A percentile compares a stretch with the other conserved stretches of the same genome.
Conservation (phyloP, 2,329 filamentous ascomycete species). For the Cucurbitaria berberidis region DNA sequence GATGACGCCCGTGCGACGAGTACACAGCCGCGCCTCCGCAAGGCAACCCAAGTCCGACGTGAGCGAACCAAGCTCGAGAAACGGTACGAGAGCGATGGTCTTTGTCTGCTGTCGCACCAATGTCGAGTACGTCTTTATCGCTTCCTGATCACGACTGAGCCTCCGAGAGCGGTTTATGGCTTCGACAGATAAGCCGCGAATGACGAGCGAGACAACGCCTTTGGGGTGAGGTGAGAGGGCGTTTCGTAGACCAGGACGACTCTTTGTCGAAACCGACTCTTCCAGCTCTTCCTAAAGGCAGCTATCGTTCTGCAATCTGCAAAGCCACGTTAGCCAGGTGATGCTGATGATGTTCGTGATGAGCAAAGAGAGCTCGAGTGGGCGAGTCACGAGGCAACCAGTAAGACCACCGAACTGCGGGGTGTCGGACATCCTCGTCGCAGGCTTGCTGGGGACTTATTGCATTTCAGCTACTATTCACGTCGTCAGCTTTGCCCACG, state of each 20-base stretch:
- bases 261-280: not conserved
- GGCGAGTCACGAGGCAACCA: slow-evolving; percentile 11
- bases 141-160: slow-evolving; percentile 5
- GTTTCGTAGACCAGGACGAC: slow-evolving; percentile 2
- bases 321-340: slow-evolving; percentile 5
- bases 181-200: slow-evolving; percentile 17
- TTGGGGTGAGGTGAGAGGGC: slow-evolving; percentile 18
- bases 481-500: slow-evolving; percentile 18
- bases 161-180: slow-evolving; percentile 15
- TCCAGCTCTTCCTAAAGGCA: slow-evolving; percentile 11
- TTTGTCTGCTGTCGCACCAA: slow-evolving; percentile 8
- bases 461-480: slow-evolving; percentile 26
- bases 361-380: slow-evolving; percentile 5
- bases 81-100: slow-evolving; percentile 1
- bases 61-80: slow-evolving; percentile 2
- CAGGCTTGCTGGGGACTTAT: slow-evolving; percentile 10
- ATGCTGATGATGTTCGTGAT: slow-evolving; percentile 5
- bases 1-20: slow-evolving; percentile 32
- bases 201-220: slow-evolving; percentile 15
- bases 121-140: slow-evolving; percentile 7
- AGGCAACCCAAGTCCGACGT: slow-evolving; percentile 7
- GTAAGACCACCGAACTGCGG: slow-evolving; percentile 18
- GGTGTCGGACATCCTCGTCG: slow-evolving; percentile 9
- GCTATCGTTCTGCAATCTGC: not conserved
- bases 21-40: slow-evolving; percentile 20